Evolutionary conservation across 495 filamentous ascomycete species (phyloP).

Genomic region (Melanomma pulvis-pyrius): DNA sequence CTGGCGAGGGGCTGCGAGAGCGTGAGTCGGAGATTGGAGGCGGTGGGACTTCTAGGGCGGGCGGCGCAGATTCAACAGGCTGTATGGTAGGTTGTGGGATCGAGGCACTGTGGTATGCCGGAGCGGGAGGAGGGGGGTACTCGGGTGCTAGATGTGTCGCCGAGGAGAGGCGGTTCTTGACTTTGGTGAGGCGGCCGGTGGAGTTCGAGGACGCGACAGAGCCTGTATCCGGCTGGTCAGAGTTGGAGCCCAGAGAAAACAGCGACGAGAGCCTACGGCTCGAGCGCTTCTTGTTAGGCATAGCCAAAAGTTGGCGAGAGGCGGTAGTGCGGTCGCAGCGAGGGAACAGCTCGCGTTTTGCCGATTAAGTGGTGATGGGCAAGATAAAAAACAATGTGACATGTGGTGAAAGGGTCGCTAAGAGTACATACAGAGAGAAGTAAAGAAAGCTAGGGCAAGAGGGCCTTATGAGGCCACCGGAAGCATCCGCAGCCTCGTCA

Average conservation of each 20-base stretch:
- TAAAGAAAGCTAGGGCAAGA: not conserved
- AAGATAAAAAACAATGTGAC: not conserved
- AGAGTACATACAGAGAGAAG: not conserved
- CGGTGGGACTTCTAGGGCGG: conserved; percentile 22
- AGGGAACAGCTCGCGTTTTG: not conserved
- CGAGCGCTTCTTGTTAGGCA: conserved; percentile 22
- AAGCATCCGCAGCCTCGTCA: not conserved
- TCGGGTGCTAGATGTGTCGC: conserved; percentile 19
- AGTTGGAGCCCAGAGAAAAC: conserved; percentile 15
- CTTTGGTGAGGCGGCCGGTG: conserved; percentile 13
- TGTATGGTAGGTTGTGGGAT: conserved; percentile 6
- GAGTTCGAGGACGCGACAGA: conserved; percentile 23
- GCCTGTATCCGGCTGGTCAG: not conserved
- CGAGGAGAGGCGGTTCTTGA: conserved; percentile 26
- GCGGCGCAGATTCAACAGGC: conserved; percentile 21
- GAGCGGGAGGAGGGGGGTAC: conserved; percentile 21
- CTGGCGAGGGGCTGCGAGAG: conserved; percentile 23
- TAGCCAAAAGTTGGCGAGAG: not conserved
- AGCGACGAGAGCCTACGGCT: conserved; percentile 32
- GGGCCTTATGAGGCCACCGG: not conserved
- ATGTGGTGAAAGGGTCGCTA: not conserved
- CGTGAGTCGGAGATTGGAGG: conserved; percentile 12
- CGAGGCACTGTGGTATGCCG: not conserved
- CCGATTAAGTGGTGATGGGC: not conserved
- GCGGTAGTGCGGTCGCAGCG: not conserved